phyloP scores from a whole-genome alignment of 164 flowering plant species.

The Saururus chinensis region DNA sequence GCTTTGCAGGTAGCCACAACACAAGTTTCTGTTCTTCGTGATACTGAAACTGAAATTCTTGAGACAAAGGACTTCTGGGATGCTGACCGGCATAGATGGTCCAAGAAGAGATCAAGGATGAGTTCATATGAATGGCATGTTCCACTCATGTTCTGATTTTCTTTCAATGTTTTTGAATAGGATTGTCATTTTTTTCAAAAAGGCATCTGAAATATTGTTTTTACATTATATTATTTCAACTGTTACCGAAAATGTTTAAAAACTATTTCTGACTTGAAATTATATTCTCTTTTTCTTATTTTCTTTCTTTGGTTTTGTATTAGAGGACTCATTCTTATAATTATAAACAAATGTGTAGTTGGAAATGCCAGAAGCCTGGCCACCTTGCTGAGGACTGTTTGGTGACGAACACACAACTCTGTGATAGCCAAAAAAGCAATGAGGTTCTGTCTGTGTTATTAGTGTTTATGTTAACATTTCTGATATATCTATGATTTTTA shows the following conservation, averaged over 20 bases:
- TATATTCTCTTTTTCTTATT: not conserved
- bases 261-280: not conserved
- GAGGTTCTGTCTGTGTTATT: constrained; percentile 15
- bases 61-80: constrained; percentile 55
- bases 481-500: not conserved
- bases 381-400: constrained; percentile 89
- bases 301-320: not conserved
- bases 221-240: no score
- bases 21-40: constrained; percentile 14
- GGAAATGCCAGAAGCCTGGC: constrained; percentile 80
- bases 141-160: no score
- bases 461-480: no score
- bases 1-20: constrained; percentile 24
- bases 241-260: no score
- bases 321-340: no score
- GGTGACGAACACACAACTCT: constrained; percentile 16
- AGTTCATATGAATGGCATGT: constrained; percentile 67
- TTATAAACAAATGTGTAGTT: constrained; percentile 20
- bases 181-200: no score
- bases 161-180: no score
- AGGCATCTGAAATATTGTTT: no score
- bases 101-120: constrained; percentile 47
- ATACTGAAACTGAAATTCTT: constrained; percentile 16
- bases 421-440: constrained; percentile 10
- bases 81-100: constrained; percentile 44